Percentiles rank a stretch among this genome's conserved stretches.
Evolutionary conservation across 345 rosid genomes (phyloP).

Genomic region (Dipteronia sinensis): DNA sequence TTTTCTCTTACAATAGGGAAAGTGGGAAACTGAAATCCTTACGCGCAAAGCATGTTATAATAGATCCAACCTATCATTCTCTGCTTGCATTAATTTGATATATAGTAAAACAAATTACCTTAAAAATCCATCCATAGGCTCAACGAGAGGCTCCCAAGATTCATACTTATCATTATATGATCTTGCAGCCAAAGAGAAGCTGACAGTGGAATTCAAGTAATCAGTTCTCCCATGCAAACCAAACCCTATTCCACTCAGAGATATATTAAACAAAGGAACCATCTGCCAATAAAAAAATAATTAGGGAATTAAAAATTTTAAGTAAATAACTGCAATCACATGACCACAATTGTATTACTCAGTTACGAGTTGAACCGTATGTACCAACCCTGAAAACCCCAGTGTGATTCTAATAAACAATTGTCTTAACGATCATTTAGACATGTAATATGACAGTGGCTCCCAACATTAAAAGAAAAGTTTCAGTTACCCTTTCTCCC

Average conservation of each 20-base stretch:
- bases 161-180: constrained; percentile 93
- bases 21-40: background rate
- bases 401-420: too few relatives aligned
- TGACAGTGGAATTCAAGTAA: constrained; percentile 66
- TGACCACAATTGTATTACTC: background rate
- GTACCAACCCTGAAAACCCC: background rate
- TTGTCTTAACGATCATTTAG: too few relatives aligned
- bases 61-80: background rate
- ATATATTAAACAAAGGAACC: constrained; percentile 90
- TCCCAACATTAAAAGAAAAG: background rate
- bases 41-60: background rate
- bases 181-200: constrained; percentile 81
- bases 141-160: constrained; percentile 95
- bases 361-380: background rate
- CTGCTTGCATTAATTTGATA: background rate
- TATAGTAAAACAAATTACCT: constrained; percentile 45
- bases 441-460: too few relatives aligned
- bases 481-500: background rate
- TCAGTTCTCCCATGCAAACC: constrained; percentile 69
- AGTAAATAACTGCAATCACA: constrained; percentile 10
- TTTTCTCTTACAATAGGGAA: background rate
- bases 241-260: constrained; percentile 73
- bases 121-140: constrained; percentile 79
- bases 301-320: constrained; percentile 13
- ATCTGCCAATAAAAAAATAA: constrained; percentile 53